phyloP scores from a whole-genome alignment of 768 basidiomycete species.

The Mycena leptocephala region DNA sequence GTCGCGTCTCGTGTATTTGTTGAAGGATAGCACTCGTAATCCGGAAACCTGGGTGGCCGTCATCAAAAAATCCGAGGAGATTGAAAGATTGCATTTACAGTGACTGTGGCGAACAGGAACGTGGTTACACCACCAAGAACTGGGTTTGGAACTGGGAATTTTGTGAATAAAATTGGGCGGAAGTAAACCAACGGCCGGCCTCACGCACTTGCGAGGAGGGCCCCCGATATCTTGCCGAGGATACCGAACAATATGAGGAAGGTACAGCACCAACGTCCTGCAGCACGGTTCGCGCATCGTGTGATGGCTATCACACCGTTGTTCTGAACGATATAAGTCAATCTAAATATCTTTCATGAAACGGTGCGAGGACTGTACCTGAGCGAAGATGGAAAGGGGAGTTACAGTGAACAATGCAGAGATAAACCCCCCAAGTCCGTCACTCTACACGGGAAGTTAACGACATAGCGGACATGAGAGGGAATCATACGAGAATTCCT shows the following conservation, averaged over 20 bases:
- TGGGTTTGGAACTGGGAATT: constrained; percentile 75
- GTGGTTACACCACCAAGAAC: constrained; percentile 91
- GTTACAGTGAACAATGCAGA: constrained; percentile 88
- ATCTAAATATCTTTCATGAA: constrained; percentile 43
- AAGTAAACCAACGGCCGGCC: constrained; percentile 53
- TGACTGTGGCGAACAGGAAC: too few relatives aligned
- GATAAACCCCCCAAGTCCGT: constrained; percentile 87
- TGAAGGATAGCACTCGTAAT: too few relatives aligned
- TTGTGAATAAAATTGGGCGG: constrained; percentile 86
- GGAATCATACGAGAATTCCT: constrained; percentile 66
- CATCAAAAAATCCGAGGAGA: too few relatives aligned
- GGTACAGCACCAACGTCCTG: constrained; percentile 85
- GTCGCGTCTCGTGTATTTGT: too few relatives aligned
- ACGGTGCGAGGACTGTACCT: constrained; percentile 46
- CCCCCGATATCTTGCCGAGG: constrained; percentile 83
- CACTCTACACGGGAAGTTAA: constrained; percentile 52
- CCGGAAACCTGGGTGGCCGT: too few relatives aligned
- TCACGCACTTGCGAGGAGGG: constrained; percentile 76
- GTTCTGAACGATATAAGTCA: constrained; percentile 68
- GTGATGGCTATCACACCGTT: constrained; percentile 90
- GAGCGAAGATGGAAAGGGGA: constrained; percentile 72
- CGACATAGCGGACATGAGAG: background rate
- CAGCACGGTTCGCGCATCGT: constrained; percentile 85
- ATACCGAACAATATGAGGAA: constrained; percentile 89
- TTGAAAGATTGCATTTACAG: too few relatives aligned